A percentile compares a stretch with the other conserved stretches of the same genome.
Evolutionary conservation across 768 basidiomycete genomes (phyloP).

Genomic region (Pisolithus sp.): DNA sequence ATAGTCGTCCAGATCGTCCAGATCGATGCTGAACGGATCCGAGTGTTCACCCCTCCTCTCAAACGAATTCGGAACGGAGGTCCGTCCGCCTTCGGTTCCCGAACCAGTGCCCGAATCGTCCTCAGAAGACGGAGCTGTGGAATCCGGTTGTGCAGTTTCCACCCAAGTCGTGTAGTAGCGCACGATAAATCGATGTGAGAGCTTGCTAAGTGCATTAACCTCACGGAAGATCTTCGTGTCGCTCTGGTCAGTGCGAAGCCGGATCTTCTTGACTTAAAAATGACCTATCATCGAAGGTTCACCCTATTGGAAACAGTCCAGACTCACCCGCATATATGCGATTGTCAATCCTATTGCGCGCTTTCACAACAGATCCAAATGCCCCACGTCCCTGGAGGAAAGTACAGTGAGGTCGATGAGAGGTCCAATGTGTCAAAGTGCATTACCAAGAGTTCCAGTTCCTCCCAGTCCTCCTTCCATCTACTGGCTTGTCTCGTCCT

Average conservation of each 20-base stretch:
- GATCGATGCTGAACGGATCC: slow-evolving; percentile 59
- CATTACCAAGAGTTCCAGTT: slow-evolving; percentile 72
- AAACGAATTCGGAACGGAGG: slow-evolving; percentile 45
- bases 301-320: background rate
- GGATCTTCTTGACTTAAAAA: slow-evolving; percentile 76
- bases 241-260: slow-evolving; percentile 67
- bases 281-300: background rate
- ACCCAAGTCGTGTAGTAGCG: slow-evolving; percentile 91
- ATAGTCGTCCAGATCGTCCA: slow-evolving; percentile 57
- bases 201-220: slow-evolving; percentile 79
- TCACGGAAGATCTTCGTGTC: slow-evolving; percentile 88
- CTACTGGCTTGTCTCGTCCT: slow-evolving; percentile 55
- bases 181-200: slow-evolving; percentile 87
- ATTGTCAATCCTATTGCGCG: slow-evolving; percentile 79
- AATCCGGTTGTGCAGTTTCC: slow-evolving; percentile 55
- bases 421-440: slow-evolving; percentile 8
- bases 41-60: slow-evolving; percentile 36
- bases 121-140: slow-evolving; percentile 43
- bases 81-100: slow-evolving; percentile 43
- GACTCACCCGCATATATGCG: slow-evolving; percentile 73
- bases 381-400: slow-evolving; percentile 70
- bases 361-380: slow-evolving; percentile 94
- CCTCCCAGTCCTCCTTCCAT: slow-evolving; percentile 94
- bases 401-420: background rate
- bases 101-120: slow-evolving; percentile 33